phyloP scores from a whole-genome alignment of 495 filamentous ascomycete species.

The Antarctomyces pellizariae region DNA sequence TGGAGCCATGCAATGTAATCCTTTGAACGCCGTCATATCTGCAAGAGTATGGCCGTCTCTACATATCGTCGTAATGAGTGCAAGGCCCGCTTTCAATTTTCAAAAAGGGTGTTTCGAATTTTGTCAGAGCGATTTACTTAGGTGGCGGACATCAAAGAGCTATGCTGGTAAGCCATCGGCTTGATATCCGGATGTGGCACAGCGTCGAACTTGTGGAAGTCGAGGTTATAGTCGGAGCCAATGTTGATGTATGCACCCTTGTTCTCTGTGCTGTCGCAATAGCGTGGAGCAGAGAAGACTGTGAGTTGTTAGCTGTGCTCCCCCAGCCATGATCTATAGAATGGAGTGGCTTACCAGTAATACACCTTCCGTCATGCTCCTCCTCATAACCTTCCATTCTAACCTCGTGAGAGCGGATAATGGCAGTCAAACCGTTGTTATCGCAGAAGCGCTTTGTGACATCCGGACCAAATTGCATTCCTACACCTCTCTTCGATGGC shows the following conservation, averaged over 20 bases:
- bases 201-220: constrained; percentile 81
- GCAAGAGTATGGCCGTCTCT: too few species aligned
- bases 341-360: constrained; percentile 41
- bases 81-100: too few species aligned
- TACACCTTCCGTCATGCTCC: constrained; percentile 88
- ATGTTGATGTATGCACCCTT: constrained; percentile 98
- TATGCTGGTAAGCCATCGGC: constrained; percentile 81
- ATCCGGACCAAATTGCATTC: constrained; percentile 90
- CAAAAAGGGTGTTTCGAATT: too few species aligned
- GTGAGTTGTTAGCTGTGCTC: constrained; percentile 9
- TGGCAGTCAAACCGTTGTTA: constrained; percentile 74
- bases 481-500: constrained; percentile 90
- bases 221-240: constrained; percentile 70
- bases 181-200: constrained; percentile 88
- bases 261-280: constrained; percentile 95
- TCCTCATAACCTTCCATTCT: constrained; percentile 96
- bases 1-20: too few species aligned
- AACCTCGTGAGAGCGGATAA: constrained; percentile 95
- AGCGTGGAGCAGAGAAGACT: constrained; percentile 95
- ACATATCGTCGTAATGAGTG: too few species aligned
- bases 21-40: too few species aligned
- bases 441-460: constrained; percentile 96
- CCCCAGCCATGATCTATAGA: too few species aligned
- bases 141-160: constrained; percentile 35
- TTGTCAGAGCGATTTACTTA: too few species aligned